Evolutionary conservation across 2,329 filamentous ascomycete species (phyloP).

Genomic region (Ambrosiella beaveri): DNA sequence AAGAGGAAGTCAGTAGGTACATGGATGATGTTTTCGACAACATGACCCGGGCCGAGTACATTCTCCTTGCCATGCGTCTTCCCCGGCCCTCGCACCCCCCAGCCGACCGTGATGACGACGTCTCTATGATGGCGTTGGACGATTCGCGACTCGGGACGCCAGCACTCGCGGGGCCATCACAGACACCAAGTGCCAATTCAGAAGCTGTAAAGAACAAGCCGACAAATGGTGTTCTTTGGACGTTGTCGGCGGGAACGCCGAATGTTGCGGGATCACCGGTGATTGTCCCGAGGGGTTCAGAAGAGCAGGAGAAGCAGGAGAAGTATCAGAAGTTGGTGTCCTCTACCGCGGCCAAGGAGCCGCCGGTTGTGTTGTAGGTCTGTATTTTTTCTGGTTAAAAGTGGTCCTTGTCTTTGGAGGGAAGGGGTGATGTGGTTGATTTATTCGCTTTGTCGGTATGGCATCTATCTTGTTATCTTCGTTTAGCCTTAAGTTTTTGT

Average conservation of each 20-base stretch:
- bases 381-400: not conserved
- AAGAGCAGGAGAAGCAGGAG: conserved; percentile 22
- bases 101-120: conserved; percentile 16
- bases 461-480: too few relatives aligned
- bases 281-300: conserved; percentile 11
- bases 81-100: conserved; percentile 25
- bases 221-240: conserved; percentile 21
- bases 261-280: not conserved
- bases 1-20: conserved; percentile 45
- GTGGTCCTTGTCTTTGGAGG: not conserved
- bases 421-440: not conserved
- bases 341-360: conserved; percentile 22
- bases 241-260: not conserved
- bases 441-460: too few relatives aligned
- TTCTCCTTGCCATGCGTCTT: conserved; percentile 49
- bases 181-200: conserved; percentile 3
- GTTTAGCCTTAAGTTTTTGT: too few relatives aligned
- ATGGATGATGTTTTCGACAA: conserved; percentile 56
- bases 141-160: conserved; percentile 18
- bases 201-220: not conserved
- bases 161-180: conserved; percentile 19
- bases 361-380: conserved; percentile 6
- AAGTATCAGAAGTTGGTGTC: conserved; percentile 23
- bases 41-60: conserved; percentile 50
- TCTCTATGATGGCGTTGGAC: conserved; percentile 19